Base-by-base conservation (phyloP, 176 grass and related monocot genomes). In the Raddia distichophylla region DNA sequence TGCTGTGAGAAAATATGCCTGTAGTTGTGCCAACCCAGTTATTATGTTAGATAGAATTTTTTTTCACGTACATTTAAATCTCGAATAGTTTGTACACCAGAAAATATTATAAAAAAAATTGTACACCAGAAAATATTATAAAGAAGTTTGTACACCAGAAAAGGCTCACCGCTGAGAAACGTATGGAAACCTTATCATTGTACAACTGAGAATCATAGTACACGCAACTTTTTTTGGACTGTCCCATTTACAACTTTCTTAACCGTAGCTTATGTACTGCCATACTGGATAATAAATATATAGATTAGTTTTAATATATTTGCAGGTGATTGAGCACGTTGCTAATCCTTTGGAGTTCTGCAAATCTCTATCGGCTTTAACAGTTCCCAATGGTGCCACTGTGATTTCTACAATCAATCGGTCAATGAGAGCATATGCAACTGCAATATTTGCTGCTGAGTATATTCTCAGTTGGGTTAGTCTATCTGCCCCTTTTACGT, bases 241-340 rank as follows among this genome's bases (percentile, higher is more conserved):
- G 15, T 78, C 72, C 43, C 40, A 16, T 60, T 5, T 40, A 18
- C 48, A 69, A 3, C 56, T 76, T 60, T 81, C 61, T 76, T 62
- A 57, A 76, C 60, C 10, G 18, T 35, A 64, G 55, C 16, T 57
- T 50, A 65, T 82, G 48, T n/a, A n/a, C n/a, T n/a, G n/a, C n/a
- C n/a, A n/a, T 84, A 50, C 55, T 64, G 19, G 50, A 64, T 65
- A 43, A 72, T 45, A 67, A 75, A 58, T 70, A 22, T 70, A 22
- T 69, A 17, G 47, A 80, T 71, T 77, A 50, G 43, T 8, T 32
- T 84, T 63, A 22, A 64, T 85, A 69, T 89, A 6, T 12, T 84
- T 91, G 69, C 86, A 98, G 95, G 95, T 98, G 79, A 98, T 98
- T 68, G 95, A 98, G 67, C 95, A 98, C 18, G 95, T 98, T 40